A percentile compares a stretch with the other conserved stretches of the same genome.
phyloP scores from a whole-genome alignment of 768 basidiomycete genomes.

The Podaxis sp. region DNA sequence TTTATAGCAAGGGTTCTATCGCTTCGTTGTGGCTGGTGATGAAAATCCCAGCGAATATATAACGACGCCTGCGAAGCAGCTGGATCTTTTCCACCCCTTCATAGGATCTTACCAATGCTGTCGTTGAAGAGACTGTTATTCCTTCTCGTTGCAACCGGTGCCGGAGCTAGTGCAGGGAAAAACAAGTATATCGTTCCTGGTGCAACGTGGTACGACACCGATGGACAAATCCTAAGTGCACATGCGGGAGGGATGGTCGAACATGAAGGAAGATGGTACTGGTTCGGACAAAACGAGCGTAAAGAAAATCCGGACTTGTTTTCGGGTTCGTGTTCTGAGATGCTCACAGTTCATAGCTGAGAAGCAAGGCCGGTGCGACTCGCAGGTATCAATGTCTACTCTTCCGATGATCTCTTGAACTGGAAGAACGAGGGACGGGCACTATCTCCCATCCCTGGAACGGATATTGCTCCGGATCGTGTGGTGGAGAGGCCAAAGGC shows the following conservation, averaged over 20 bases:
- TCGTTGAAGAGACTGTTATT: background rate
- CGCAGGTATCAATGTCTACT: constrained; percentile 25
- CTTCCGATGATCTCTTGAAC: constrained; percentile 27
- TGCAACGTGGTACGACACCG: constrained; percentile 29
- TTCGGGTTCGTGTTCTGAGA: constrained; percentile 17
- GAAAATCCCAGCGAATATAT: background rate
- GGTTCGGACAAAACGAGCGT: constrained; percentile 29
- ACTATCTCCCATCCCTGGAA: constrained; percentile 24
- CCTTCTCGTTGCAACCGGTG: background rate
- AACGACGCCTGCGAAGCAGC: no score
- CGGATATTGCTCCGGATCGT: constrained; percentile 25
- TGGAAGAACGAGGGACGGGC: constrained; percentile 29
- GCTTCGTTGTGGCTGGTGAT: background rate
- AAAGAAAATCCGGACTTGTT: constrained; percentile 24
- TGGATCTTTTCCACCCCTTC: background rate
- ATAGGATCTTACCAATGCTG: background rate
- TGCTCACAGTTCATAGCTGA: background rate
- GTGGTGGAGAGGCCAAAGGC: constrained; percentile 28
- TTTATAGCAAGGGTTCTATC: background rate
- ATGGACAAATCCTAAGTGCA: constrained; percentile 25
- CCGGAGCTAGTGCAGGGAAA: constrained; percentile 9
- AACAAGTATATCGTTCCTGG: constrained; percentile 29
- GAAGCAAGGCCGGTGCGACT: background rate
- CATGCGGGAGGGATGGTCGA: constrained; percentile 28
- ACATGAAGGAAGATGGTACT: constrained; percentile 26